Conservation (phyloP, 176 grass and related monocot genomes). For the Ensete ventricosum region DNA sequence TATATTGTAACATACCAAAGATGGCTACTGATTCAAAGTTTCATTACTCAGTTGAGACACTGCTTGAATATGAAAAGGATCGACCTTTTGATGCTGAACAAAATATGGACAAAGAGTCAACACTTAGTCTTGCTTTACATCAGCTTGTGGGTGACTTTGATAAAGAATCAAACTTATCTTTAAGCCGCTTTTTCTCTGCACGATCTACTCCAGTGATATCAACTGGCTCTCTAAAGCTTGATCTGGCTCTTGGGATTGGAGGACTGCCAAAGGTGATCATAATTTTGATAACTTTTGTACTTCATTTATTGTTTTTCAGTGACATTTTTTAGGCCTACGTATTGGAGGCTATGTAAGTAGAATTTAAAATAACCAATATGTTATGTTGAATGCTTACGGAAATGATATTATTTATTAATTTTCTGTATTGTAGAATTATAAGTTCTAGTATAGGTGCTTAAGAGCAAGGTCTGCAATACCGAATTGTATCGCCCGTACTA, state of each 20-base stretch:
- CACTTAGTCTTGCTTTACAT: constrained; percentile 54
- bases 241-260: constrained; percentile 76
- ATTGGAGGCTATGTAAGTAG: background rate
- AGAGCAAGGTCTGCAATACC: too few species aligned
- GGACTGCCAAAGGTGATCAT: constrained; percentile 73
- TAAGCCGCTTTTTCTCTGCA: constrained; percentile 49
- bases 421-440: background rate
- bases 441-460: background rate
- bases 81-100: constrained; percentile 35
- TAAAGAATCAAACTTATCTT: constrained; percentile 65
- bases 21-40: background rate
- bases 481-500: too few species aligned
- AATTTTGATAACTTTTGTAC: constrained; percentile 17
- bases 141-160: constrained; percentile 89
- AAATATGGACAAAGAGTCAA: constrained; percentile 31
- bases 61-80: constrained; percentile 67
- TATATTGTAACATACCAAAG: background rate
- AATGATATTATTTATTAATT: background rate
- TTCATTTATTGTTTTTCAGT: background rate
- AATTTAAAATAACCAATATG: background rate
- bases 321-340: background rate
- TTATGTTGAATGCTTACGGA: background rate
- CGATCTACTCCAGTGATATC: constrained; percentile 48
- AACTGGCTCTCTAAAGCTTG: constrained; percentile 87
- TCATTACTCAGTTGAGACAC: constrained; percentile 48